Percentiles rank a stretch among this genome's conserved stretches.
Evolutionary conservation across 2,329 filamentous ascomycete genomes (phyloP).

Genomic region (Cladosporium sp.): DNA sequence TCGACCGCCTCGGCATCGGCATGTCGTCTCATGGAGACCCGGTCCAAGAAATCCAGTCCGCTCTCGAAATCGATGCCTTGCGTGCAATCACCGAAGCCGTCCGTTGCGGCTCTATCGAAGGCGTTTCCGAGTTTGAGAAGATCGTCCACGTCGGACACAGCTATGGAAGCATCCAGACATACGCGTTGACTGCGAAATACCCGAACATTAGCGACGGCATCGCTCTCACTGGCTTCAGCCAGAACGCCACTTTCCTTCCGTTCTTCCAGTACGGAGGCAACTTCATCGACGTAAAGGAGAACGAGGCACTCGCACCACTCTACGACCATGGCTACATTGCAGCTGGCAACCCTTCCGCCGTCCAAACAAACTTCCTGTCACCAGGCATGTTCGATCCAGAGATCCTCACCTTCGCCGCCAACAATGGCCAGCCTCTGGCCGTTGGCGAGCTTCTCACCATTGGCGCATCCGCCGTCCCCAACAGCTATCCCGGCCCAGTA

Average conservation of each 20-base stretch:
- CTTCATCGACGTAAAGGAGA: constrained; percentile 30
- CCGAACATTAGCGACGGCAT: constrained; percentile 54
- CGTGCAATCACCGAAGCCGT: constrained; percentile 49
- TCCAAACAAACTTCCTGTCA: constrained; percentile 47
- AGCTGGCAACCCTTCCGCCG: constrained; percentile 41
- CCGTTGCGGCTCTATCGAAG: constrained; percentile 42
- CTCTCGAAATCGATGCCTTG: constrained; percentile 56
- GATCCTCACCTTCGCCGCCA: constrained; percentile 44
- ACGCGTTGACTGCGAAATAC: constrained; percentile 49
- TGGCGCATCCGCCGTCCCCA: constrained; percentile 32
- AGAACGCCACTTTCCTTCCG: constrained; percentile 42
- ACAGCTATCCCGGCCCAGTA: constrained; percentile 50
- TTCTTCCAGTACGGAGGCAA: constrained; percentile 30
- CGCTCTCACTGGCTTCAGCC: constrained; percentile 57
- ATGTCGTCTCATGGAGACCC: constrained; percentile 55
- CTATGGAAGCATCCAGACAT: constrained; percentile 54
- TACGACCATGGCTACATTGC: constrained; percentile 51
- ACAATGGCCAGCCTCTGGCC: constrained; percentile 52
- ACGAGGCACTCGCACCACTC: constrained; percentile 19
- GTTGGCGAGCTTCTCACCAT: constrained; percentile 57
- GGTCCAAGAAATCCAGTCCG: constrained; percentile 55
- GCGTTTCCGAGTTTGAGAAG: constrained; percentile 38
- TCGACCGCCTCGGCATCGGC: constrained; percentile 59
- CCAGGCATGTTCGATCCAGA: constrained; percentile 53
- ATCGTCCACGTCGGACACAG: constrained; percentile 60